phyloP scores from a whole-genome alignment of 768 basidiomycete genomes.

The Leccinum olivaceopallidum region DNA sequence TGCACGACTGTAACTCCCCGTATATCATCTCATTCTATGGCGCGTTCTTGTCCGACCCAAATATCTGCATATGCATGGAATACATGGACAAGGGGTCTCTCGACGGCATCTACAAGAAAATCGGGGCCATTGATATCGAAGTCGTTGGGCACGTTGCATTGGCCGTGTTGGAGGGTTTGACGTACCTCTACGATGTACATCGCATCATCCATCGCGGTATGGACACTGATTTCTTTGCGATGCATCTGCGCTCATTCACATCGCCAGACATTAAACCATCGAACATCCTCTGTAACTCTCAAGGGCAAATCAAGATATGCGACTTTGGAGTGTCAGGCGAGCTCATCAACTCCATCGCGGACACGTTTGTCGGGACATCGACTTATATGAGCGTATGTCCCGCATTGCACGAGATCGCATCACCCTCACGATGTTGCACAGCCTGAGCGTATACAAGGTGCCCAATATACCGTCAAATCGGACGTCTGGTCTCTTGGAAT shows the following conservation, averaged over 20 bases:
- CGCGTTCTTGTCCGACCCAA: conserved; percentile 94
- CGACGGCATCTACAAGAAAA: conserved; percentile 95
- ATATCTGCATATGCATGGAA: conserved; percentile 99
- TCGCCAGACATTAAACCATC: conserved; percentile 95
- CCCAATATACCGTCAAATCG: conserved; percentile 97
- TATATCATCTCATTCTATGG: conserved; percentile 98
- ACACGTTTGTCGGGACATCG: conserved; percentile 98
- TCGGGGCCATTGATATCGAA: conserved; percentile 90
- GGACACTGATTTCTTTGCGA: conserved; percentile 27
- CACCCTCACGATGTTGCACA: conserved; percentile 36
- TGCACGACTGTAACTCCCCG: conserved; percentile 93
- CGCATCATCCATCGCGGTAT: conserved; percentile 97
- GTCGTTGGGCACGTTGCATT: conserved; percentile 93
- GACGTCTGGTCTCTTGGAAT: conserved; percentile 99
- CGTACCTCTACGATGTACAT: conserved; percentile 96
- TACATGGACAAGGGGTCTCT: conserved; percentile 92
- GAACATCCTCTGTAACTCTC: conserved; percentile 93
- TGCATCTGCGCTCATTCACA: conserved; percentile 18
- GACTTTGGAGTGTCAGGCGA: conserved; percentile 99
- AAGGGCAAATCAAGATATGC: conserved; percentile 97
- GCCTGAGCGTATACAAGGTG: conserved; percentile 99
- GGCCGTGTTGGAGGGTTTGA: conserved; percentile 91
- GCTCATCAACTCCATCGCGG: conserved; percentile 97
- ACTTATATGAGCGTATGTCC: conserved; percentile 97
- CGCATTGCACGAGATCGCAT: conserved; percentile 12